Base-by-base conservation (phyloP, 2,329 filamentous ascomycete genomes). In the Metarhizium album region DNA sequence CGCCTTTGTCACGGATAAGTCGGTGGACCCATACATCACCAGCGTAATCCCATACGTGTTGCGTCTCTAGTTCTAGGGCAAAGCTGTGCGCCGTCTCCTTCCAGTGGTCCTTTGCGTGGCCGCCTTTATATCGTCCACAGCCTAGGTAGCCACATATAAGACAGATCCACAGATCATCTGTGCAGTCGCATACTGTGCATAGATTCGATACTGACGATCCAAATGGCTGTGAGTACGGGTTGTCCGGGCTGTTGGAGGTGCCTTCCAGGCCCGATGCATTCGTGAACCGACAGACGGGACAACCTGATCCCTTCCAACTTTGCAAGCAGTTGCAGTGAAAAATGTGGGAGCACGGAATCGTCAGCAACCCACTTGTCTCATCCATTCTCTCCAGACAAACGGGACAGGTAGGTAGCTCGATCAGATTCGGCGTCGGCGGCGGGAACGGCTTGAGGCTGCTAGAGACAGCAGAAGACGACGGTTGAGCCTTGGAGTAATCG, bases 371-470 rank as follows among this genome's bases (percentile, higher is more conserved):
- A 0, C 90, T 94, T 0, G 90, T 96, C 65, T 97, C 91, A 62
- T 98, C 93, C 93, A 98, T 98, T 46, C 91, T 84, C 66, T 98
- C 93, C 4, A 98, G 77, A 58, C 93, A 98, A 9, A 98, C 93
- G 0, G 93, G 90, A 57, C 93, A 98, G 1, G 93, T 97, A 2
- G 93, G 93, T 13, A 98, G 73, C 69, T 98, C 93, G 49, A 95
- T 78, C 1, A 97, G 75, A 47, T 87, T 86, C 1, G 90, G 87
- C 1, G 91, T 95, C 2, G 78, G 79, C 2, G 74, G 83, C 3
- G 80, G 79, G 48, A 82, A 80, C 0, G 80, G 81, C 53, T 78
- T 79, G 5, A 80, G 67, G 22, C 70, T 76, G 57, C 61, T 73
- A 7, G 65, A 73, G 55, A 63, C 67, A 40, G 57, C 62, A 50